These are phyloP conservation scores for Colletotrichum musicola DNA, from an alignment of 2,329 filamentous ascomycete genomes.

Conservation along the genomic window DNA sequence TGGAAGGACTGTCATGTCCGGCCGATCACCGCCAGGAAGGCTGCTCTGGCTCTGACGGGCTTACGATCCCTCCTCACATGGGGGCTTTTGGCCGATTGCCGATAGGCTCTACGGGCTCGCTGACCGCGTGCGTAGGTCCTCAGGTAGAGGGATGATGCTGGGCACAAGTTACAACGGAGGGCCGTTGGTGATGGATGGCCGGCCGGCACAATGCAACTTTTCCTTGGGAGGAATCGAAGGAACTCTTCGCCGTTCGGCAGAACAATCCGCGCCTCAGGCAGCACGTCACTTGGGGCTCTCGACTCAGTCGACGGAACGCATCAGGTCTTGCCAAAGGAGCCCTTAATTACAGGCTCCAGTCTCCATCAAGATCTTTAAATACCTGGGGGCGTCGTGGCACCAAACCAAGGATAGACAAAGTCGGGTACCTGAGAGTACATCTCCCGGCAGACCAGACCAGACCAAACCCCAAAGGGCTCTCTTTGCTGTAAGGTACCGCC, in stretches of 20 bases:
- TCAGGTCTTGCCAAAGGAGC: slow-evolving; percentile 23
- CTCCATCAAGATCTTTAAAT: slow-evolving; percentile 34
- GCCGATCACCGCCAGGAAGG: slow-evolving; percentile 13
- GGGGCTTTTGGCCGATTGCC: not conserved
- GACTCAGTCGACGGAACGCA: slow-evolving; percentile 26
- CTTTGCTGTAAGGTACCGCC: not conserved
- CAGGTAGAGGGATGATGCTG: not conserved
- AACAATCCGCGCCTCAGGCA: not conserved
- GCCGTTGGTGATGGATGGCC: not conserved
- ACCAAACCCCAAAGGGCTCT: not conserved
- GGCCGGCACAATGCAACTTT: no score
- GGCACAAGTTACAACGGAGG: not conserved
- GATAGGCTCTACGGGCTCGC: not conserved
- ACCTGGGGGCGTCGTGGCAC: slow-evolving; percentile 18
- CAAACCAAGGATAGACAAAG: slow-evolving; percentile 25
- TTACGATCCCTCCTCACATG: slow-evolving; percentile 2
- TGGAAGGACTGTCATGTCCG: slow-evolving; percentile 5
- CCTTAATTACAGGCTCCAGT: slow-evolving; percentile 30
- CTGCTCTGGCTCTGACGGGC: slow-evolving; percentile 5
- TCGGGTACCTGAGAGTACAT: slow-evolving; percentile 22
- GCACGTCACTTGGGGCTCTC: slow-evolving; percentile 9
- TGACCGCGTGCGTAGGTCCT: not conserved
- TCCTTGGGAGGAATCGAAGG: not conserved
- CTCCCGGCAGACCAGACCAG: not conserved
- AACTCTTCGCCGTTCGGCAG: not conserved